Evolutionary conservation across 176 grass and related monocot genomes (phyloP).

Genomic region (Oryza glumipatula): DNA sequence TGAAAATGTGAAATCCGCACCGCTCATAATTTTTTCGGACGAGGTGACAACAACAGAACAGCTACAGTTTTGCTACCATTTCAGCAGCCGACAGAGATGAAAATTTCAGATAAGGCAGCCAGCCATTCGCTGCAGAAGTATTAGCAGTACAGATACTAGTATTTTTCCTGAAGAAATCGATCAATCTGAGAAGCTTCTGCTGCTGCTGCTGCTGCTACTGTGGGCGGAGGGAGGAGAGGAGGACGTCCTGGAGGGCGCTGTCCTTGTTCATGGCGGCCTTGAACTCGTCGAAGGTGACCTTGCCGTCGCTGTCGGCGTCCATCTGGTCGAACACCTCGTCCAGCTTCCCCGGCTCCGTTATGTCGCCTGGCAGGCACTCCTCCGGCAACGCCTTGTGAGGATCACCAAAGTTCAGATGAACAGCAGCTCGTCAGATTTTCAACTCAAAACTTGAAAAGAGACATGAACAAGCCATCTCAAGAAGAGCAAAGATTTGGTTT

Average conservation of each 20-base stretch:
- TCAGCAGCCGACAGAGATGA: not conserved
- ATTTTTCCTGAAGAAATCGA: not conserved
- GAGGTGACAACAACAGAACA: not conserved
- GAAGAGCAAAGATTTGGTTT: not conserved
- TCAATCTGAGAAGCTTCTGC: not conserved
- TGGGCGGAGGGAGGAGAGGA: slow-evolving; percentile 62
- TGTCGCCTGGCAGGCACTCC: slow-evolving; percentile 69
- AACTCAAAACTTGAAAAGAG: not conserved
- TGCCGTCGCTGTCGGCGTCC: slow-evolving; percentile 63
- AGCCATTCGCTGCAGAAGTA: not conserved
- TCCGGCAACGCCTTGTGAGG: slow-evolving; percentile 66
- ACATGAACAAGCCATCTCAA: too few relatives aligned
- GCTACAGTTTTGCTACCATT: not conserved
- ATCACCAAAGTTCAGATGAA: not conserved
- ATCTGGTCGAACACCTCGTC: slow-evolving; percentile 77
- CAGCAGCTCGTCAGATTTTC: not conserved
- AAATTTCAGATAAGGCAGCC: not conserved
- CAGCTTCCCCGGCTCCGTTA: slow-evolving; percentile 74
- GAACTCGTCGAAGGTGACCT: slow-evolving; percentile 78
- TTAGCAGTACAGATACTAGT: not conserved
- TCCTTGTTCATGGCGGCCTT: slow-evolving; percentile 76
- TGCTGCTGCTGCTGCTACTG: not conserved
- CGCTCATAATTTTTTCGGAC: too few relatives aligned
- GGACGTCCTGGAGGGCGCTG: slow-evolving; percentile 69
- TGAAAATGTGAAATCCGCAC: too few relatives aligned